Percentiles rank a stretch among this genome's conserved stretches.
Evolutionary conservation across 495 filamentous ascomycete genomes (phyloP).

Genomic region (Daldinia vernicosa): DNA sequence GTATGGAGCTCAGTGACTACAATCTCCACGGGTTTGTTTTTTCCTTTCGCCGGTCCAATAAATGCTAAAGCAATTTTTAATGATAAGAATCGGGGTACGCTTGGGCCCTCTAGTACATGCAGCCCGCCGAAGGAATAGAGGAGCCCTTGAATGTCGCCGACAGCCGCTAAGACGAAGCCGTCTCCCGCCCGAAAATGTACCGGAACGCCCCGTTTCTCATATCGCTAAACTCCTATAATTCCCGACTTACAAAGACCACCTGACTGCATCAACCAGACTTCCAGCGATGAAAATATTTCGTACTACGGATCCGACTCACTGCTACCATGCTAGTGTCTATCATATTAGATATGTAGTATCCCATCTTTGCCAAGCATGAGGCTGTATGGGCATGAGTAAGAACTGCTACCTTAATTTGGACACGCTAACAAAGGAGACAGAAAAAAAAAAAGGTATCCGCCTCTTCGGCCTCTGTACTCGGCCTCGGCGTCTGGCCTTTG

Average conservation of each 20-base stretch:
- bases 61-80: constrained; percentile 13
- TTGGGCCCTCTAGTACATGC: too few relatives aligned
- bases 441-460: constrained; percentile 24
- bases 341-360: neutral
- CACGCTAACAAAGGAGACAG: constrained; percentile 20
- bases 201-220: constrained; percentile 39
- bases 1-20: constrained; percentile 19
- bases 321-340: neutral
- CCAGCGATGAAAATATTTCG: constrained; percentile 10
- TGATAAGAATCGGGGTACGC: constrained; percentile 20
- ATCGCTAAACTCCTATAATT: constrained; percentile 38
- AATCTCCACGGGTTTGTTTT: constrained; percentile 20
- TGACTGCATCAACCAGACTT: constrained; percentile 27
- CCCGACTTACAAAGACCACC: constrained; percentile 40
- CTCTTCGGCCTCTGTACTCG: constrained; percentile 24
- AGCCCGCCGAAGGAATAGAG: neutral
- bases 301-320: neutral
- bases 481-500: constrained; percentile 28
- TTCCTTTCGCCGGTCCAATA: constrained; percentile 14
- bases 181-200: constrained; percentile 40
- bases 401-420: constrained; percentile 17
- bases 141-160: constrained; percentile 28
- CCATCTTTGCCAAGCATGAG: constrained; percentile 34
- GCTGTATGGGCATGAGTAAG: constrained; percentile 42
- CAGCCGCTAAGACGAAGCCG: constrained; percentile 17